Conservation (phyloP, 1,139 yeast genomes). For the Casaregolazyma lundiana region DNA sequence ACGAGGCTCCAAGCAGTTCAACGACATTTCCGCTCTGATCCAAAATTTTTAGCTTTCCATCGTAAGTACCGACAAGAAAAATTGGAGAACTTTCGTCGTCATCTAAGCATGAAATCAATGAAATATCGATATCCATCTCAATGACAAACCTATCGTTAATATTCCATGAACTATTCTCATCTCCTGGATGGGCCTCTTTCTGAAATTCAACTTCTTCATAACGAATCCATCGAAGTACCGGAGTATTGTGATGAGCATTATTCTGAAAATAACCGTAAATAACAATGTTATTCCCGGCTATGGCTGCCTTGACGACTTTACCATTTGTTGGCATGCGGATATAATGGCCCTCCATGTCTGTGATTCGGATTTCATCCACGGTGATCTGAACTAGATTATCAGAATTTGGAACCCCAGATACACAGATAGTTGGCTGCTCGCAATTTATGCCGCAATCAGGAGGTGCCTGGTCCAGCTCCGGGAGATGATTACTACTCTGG, state of each 20-base stretch:
- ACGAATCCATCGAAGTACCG: background rate
- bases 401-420: slow-evolving; percentile 4
- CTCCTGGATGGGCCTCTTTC: background rate
- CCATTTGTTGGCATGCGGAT: background rate
- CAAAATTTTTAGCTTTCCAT: background rate
- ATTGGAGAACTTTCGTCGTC: background rate
- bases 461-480: slow-evolving; percentile 9
- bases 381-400: slow-evolving; percentile 9
- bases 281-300: background rate
- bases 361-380: slow-evolving; percentile 3
- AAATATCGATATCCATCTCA: background rate
- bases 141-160: background rate
- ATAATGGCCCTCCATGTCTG: slow-evolving; percentile 10
- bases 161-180: background rate
- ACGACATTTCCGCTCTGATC: background rate
- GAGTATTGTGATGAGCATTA: background rate
- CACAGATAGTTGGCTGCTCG: slow-evolving; percentile 5
- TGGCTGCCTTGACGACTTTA: slow-evolving; percentile 3
- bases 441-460: slow-evolving; percentile 9
- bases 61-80: slow-evolving; percentile 3
- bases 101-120: background rate
- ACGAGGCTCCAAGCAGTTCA: background rate
- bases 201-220: background rate
- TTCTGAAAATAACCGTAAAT: background rate
- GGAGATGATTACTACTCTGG: slow-evolving; percentile 2